Conservation (phyloP, 2,329 filamentous ascomycete genomes). For the Stachybotrys elegans region DNA sequence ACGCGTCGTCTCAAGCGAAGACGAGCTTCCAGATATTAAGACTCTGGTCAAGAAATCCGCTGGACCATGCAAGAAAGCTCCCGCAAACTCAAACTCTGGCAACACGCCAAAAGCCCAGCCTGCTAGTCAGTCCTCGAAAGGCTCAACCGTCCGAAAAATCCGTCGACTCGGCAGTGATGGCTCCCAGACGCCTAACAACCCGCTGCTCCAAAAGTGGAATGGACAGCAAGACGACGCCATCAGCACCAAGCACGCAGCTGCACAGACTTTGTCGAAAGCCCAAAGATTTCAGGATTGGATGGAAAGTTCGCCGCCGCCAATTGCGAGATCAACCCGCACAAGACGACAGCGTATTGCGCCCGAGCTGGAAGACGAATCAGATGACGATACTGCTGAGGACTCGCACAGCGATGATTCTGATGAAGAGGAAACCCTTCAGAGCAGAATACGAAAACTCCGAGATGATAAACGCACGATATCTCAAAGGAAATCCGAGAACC, state of each 20-base stretch:
- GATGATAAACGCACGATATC: neutral
- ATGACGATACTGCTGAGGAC: slow-evolving; percentile 8
- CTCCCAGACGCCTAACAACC: slow-evolving; percentile 17
- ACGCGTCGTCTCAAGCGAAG: slow-evolving; percentile 27
- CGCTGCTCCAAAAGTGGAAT: slow-evolving; percentile 26
- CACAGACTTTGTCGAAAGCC: neutral
- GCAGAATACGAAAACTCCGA: slow-evolving; percentile 14
- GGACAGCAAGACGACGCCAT: slow-evolving; percentile 13
- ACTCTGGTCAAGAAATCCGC: slow-evolving; percentile 18
- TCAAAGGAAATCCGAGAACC: neutral
- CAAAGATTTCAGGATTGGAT: neutral
- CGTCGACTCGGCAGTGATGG: slow-evolving; percentile 21
- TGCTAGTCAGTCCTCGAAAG: slow-evolving; percentile 17
- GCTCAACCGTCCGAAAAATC: slow-evolving; percentile 21
- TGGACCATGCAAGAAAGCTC: neutral
- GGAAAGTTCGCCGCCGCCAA: neutral
- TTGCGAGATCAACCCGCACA: neutral
- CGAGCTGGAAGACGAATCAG: slow-evolving; percentile 13
- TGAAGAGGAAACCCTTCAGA: slow-evolving; percentile 12
- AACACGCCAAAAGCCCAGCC: slow-evolving; percentile 13
- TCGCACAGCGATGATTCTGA: neutral
- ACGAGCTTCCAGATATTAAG: slow-evolving; percentile 37
- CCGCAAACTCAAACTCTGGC: slow-evolving; percentile 9
- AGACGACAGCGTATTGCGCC: slow-evolving; percentile 9
- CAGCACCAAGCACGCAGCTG: neutral